Conservation (phyloP, 1,284 basidiomycete species). For the Volvariella volvacea region DNA sequence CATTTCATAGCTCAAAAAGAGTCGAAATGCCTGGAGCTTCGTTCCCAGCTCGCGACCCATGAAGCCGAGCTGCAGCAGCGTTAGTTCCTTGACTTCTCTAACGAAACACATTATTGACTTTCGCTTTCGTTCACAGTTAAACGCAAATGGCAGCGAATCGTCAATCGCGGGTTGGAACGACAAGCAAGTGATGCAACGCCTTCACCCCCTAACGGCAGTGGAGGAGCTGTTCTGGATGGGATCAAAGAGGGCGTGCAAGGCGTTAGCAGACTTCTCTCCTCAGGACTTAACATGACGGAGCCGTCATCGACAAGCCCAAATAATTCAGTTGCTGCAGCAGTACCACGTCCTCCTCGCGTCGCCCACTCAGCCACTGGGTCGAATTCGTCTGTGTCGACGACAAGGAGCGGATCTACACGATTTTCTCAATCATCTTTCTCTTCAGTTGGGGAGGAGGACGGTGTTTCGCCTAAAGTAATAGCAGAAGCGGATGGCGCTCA, state of each 20-base stretch:
- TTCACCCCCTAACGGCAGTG: conserved; percentile 11
- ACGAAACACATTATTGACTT: no score
- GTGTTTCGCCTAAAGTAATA: neutral
- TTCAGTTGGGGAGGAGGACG: conserved; percentile 18
- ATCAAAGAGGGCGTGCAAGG: conserved; percentile 62
- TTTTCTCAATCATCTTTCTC: conserved; percentile 39
- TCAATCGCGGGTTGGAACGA: conserved; percentile 50
- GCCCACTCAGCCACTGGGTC: conserved; percentile 17
- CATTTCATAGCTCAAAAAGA: conserved; percentile 80
- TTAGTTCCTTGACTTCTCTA: conserved; percentile 21
- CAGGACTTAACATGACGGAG: conserved; percentile 30
- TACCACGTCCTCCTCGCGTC: conserved; percentile 2
- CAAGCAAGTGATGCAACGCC: conserved; percentile 8
- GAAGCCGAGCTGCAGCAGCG: conserved; percentile 64
- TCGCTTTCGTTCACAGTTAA: conserved; percentile 40
- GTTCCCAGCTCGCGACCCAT: conserved; percentile 60
- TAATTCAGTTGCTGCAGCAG: neutral
- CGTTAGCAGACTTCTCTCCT: conserved; percentile 43
- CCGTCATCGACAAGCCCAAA: conserved; percentile 11
- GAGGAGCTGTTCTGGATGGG: conserved; percentile 42
- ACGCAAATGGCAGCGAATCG: conserved; percentile 74
- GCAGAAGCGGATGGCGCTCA: conserved; percentile 14
- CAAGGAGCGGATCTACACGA: conserved; percentile 21
- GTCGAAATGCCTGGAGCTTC: conserved; percentile 70
- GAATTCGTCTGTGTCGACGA: conserved; percentile 21